Conservation (phyloP, 768 basidiomycete species). For the Leccinum boreale region DNA sequence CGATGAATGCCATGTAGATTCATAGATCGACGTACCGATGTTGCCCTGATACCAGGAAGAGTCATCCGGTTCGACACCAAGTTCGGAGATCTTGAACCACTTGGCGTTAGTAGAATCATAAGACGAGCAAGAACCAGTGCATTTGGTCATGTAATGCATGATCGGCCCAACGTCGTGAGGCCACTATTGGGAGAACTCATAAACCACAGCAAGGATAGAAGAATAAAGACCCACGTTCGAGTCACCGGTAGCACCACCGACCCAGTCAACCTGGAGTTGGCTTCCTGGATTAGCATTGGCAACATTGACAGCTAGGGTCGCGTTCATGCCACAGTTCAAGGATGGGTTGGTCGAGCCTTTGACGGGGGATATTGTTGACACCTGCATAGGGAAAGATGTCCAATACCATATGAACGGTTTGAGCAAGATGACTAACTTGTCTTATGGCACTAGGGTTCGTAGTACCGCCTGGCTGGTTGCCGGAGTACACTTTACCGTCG, state of each 20-base stretch:
- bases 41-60: conserved; percentile 48
- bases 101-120: conserved; percentile 56
- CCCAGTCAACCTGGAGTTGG: conserved; percentile 52
- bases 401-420: background rate
- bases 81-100: conserved; percentile 73
- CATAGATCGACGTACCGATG: conserved; percentile 39
- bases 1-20: background rate
- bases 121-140: conserved; percentile 52
- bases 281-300: conserved; percentile 62
- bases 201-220: background rate
- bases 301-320: conserved; percentile 45
- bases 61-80: conserved; percentile 36
- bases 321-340: conserved; percentile 58
- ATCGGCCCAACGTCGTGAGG: conserved; percentile 62
- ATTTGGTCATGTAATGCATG: conserved; percentile 71
- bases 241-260: conserved; percentile 37
- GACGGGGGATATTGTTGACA: conserved; percentile 42
- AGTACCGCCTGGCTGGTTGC: conserved; percentile 33
- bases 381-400: conserved; percentile 7
- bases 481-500: conserved; percentile 26
- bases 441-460: conserved; percentile 41
- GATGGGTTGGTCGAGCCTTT: conserved; percentile 56
- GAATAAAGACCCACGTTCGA: conserved; percentile 27
- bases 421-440: conserved; percentile 25
- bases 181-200: conserved; percentile 34